Evolutionary conservation across 192 early-diverging fungal species (phyloP), one percentile per base, ranked within the genome.

Genomic region (Coemansia sp.): DNA sequence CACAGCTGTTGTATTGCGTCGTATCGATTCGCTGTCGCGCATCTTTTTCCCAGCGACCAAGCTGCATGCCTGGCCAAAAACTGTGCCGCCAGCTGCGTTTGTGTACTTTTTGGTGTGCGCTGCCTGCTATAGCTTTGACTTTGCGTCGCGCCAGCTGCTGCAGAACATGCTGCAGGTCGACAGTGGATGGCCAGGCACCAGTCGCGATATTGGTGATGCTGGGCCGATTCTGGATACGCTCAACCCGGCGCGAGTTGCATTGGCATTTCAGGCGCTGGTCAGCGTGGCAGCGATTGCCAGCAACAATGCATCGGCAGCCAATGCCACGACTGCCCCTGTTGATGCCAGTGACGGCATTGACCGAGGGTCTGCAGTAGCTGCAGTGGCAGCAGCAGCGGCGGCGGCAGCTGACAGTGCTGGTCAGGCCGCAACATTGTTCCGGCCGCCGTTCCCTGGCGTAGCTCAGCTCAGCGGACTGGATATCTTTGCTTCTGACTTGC

Each of bases 1-100:
- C 24, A 84, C 65, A 60, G 50, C 56, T 1, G 69, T 83, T 10
- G 76, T 76, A 5, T 47, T 78, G 17, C 75, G 81, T 6, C 61
- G 76, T n/a, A 78, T 83, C 12, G 81, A 83, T 55, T 72, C 72
- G 17, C 62, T 83, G 21, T 75, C 72, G 60, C 72, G 81, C 19
- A 83, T 78, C 12, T 78, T 83, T 56, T 83, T 83, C 24, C 81
- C 81, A 0, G 81, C 81, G 2, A 82, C 79, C 12, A 82, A 82
- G 37, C 61, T 77, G 10, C 75, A 82, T 47, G 79, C 79, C 1
- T 82, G 79, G 79, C 79, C 79, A 25, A 82, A 82, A 64, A 82
- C 75, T 4, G 75, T 82, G n/a, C 75, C 79, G 39, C 75, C 58
- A 3, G 29, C 70, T 12, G 73, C 73, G 4, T 82, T 77, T 65